Evolutionary conservation across 768 basidiomycete genomes (phyloP).

Genomic region (Kockovaella imperatae): DNA sequence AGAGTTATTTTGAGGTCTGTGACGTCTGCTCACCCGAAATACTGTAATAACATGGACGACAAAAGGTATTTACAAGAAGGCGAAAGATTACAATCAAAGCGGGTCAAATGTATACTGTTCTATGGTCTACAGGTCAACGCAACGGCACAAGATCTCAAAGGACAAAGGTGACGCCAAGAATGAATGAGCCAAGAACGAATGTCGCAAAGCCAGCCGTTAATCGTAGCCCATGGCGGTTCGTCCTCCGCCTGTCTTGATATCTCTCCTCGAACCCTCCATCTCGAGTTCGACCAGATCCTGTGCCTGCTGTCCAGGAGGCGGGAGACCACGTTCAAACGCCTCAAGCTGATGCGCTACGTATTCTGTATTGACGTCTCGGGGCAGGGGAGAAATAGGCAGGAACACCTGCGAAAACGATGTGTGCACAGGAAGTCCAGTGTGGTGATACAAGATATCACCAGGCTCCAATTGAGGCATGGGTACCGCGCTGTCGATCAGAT

Average conservation of each 20-base stretch:
- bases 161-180: too few relatives aligned
- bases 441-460: constrained; percentile 31
- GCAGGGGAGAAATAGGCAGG: constrained; percentile 6
- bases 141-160: too few relatives aligned
- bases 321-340: constrained; percentile 27
- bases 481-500: constrained; percentile 9
- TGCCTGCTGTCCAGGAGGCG: constrained; percentile 9
- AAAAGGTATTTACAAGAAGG: too few relatives aligned
- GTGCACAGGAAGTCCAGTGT: constrained; percentile 11
- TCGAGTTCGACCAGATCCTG: not conserved
- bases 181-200: too few relatives aligned
- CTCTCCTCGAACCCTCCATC: not conserved
- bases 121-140: too few relatives aligned
- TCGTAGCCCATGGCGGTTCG: not conserved
- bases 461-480: constrained; percentile 17
- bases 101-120: too few relatives aligned
- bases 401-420: not conserved
- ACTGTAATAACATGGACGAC: too few relatives aligned
- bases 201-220: not conserved
- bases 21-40: too few relatives aligned
- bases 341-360: constrained; percentile 10
- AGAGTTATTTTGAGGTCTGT: too few relatives aligned
- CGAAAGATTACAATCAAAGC: too few relatives aligned
- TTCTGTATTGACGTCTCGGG: not conserved
- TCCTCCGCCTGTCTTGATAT: not conserved